Evolutionary conservation across 345 rosid genomes (phyloP).

Genomic region (Salix koriyanagi): DNA sequence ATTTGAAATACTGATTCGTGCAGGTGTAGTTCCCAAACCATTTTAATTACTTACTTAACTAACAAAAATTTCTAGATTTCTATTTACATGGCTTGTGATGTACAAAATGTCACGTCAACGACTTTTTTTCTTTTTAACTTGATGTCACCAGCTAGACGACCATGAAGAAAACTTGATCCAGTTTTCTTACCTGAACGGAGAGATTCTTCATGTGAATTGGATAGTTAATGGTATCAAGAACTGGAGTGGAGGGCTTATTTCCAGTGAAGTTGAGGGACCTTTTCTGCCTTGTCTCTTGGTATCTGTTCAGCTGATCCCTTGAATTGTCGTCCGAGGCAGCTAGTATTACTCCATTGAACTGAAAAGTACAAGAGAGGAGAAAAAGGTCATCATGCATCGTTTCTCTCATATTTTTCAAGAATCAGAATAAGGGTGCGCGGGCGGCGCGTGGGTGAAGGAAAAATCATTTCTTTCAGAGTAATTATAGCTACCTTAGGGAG

Average conservation of each 20-base stretch:
- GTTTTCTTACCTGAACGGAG: conserved; percentile 24
- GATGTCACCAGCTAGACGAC: too few relatives aligned
- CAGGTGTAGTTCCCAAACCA: too few relatives aligned
- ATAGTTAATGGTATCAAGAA: conserved; percentile 39
- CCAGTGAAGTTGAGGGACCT: conserved; percentile 29
- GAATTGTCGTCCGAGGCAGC: conserved; percentile 9
- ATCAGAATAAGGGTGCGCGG: not conserved
- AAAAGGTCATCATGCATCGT: not conserved
- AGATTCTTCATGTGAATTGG: conserved; percentile 46
- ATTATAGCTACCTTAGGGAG: not conserved
- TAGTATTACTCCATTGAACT: conserved; percentile 1
- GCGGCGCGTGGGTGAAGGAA: not conserved
- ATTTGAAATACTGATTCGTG: not conserved
- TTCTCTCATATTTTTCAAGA: not conserved
- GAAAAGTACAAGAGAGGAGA: not conserved
- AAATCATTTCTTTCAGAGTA: not conserved
- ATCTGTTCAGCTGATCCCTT: conserved; percentile 2
- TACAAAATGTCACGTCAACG: too few relatives aligned
- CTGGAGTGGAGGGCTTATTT: conserved; percentile 32
- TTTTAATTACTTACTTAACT: too few relatives aligned
- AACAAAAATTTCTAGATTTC: too few relatives aligned
- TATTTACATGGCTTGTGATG: too few relatives aligned
- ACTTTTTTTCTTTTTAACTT: too few relatives aligned
- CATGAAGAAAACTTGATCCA: too few relatives aligned
- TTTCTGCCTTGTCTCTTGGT: not conserved